Evolutionary conservation across 2,329 filamentous ascomycete species (phyloP), one percentile per base, ranked within the genome.

Genomic region (Fusarium pseudograminearum): DNA sequence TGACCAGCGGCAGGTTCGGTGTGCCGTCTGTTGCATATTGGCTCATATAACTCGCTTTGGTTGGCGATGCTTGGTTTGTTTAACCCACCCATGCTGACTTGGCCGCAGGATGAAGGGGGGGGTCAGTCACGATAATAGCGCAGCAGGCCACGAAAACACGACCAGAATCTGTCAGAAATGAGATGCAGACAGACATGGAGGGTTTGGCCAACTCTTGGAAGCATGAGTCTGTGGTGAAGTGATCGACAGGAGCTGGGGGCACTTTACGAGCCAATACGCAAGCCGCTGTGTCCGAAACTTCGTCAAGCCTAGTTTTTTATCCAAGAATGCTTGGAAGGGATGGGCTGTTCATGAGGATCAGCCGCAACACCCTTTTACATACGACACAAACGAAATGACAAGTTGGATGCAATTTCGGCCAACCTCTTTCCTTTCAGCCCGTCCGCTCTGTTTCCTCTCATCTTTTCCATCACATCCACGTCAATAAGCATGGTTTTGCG

Each of bases 21-120:
- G 73, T 75, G 73, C 73, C 62, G 62, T 57, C 56, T 58, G 71
- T 65, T 70, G 73, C 73, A 75, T 73, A 59, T 52, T 33, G 56
- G 71, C 64, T 67, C 61, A 67, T 65, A 64, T 47, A 54, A 63
- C 36, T 57, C 54, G 38, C 30, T 52, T 58, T 75, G 68, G 72
- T 75, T 75, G 73, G 73, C 22, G 65, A 73, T 67, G 57, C 45
- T 51, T 57, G 47, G 60, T 60, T 63, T 61, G 51, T 62, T 63
- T 66, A 62, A 72, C 72, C 71, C 71, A 75, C 68, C 73, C 64
- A 34, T 52, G 65, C 64, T 72, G 73, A 73, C 70, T 62, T 74
- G 73, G 73, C 65, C 59, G 57, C 55, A 57, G 58, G 42, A 62
- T 30, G 54, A 61, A 65, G 63, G 46, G 59, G 58, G 55, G 63